These are phyloP conservation scores for Tetrapisispora taiwanensis DNA, from an alignment of 805 yeast genomes.

Conservation along the genomic window DNA sequence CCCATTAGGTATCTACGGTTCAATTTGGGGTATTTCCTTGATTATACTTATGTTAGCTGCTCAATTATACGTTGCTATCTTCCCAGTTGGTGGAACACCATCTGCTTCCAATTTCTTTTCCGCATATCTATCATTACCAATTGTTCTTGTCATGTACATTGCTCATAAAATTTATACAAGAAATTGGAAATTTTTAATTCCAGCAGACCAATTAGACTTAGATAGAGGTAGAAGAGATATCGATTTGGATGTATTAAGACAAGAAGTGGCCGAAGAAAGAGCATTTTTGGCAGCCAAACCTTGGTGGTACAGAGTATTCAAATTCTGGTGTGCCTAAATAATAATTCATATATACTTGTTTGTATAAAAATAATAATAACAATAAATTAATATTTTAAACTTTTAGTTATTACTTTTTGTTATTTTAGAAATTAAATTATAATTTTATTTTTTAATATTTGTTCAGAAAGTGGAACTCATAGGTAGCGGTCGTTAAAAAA, in stretches of 20 bases:
- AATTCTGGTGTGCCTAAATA: constrained; percentile 34
- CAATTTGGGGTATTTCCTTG: constrained; percentile 49
- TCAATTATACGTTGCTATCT: constrained; percentile 76
- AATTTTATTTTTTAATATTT: too few species aligned
- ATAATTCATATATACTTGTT: not conserved
- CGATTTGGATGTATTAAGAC: constrained; percentile 43
- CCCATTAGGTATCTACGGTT: constrained; percentile 59
- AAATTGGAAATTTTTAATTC: constrained; percentile 34
- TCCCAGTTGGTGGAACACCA: constrained; percentile 48
- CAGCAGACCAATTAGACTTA: constrained; percentile 44
- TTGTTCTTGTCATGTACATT: constrained; percentile 45
- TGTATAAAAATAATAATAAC: too few species aligned
- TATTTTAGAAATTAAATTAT: too few species aligned
- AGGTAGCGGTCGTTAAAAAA: too few species aligned
- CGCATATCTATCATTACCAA: constrained; percentile 54
- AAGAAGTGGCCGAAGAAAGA: constrained; percentile 45
- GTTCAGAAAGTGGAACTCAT: too few species aligned
- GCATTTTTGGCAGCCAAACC: constrained; percentile 36
- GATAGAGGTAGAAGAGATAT: constrained; percentile 53
- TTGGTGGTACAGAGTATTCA: constrained; percentile 34
- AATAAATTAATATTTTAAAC: too few species aligned
- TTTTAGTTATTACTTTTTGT: too few species aligned
- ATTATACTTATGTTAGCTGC: constrained; percentile 55
- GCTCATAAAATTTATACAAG: constrained; percentile 48
- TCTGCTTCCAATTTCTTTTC: constrained; percentile 53